Evolutionary conservation across 2,329 filamentous ascomycete species (phyloP), one percentile per base, ranked within the genome.

Genomic region (Harringtonia aguacate): DNA sequence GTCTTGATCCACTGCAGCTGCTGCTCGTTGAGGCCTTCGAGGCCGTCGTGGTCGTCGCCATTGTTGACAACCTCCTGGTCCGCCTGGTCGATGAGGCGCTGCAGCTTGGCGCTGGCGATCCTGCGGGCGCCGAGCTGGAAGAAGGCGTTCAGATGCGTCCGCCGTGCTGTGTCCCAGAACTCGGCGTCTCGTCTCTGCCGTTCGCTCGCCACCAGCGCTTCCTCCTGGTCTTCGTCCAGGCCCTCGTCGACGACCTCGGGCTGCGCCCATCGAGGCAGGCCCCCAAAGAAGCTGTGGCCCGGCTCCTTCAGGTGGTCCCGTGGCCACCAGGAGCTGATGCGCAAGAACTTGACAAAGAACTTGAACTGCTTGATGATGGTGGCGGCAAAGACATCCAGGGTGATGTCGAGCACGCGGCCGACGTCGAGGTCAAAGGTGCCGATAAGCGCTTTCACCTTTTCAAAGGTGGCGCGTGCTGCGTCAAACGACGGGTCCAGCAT

Each of bases 351-450:
- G 59, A 97, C 83, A 56, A 95, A 97, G 65, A 97, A 98, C 28
- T 84, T 80, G 59, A 83, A 88, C 52, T 95, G 87, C 58, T 94
- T 94, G 55, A 98, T 86, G 42, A 98, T 75, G 1, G 94, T 83
- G 13, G 89, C 87, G 1, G 92, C 92, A 57, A 94, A 95, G 28
- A 97, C 88, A 58, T 98, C 92, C 17, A 98, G 73, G 0, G 88
- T 94, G 20, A 97, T 87, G 60, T 98, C 92, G 12, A 98, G 73
- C 5, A 94, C 90, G 56, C 94, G 79, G 39, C 92, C 94, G 31
- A 95, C 92, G 59, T 98, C 92, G 49, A 98, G 73, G 61, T 98
- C 90, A 57, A 98, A 98, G 8, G 92, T 92, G 45, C 92, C 92
- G 52, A 98, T 94, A 55, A 98, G 75, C 15, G 86, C 90, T 63